Conservation (phyloP, 2,329 filamentous ascomycete species). For the Zarea fungicola region DNA sequence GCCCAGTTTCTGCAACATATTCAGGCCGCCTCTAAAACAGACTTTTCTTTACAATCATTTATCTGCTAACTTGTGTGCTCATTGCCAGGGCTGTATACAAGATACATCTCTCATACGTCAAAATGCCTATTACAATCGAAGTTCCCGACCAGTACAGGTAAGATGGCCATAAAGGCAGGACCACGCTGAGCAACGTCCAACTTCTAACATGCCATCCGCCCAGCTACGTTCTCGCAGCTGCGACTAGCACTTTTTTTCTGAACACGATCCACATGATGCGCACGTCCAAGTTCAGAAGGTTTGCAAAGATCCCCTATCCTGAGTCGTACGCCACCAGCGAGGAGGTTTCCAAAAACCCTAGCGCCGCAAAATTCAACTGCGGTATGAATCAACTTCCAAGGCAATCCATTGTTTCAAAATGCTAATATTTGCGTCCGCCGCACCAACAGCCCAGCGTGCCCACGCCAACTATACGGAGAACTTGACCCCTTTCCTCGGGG, state of each 20-base stretch:
- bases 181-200: neutral
- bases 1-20: too few species aligned
- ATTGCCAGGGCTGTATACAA: too few species aligned
- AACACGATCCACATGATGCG: conserved; percentile 47
- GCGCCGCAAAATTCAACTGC: conserved; percentile 58
- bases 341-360: conserved; percentile 47
- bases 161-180: conserved; percentile 16
- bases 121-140: conserved; percentile 39
- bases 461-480: conserved; percentile 46
- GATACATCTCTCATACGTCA: too few species aligned
- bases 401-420: neutral
- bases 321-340: conserved; percentile 51
- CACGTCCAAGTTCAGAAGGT: conserved; percentile 45
- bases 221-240: conserved; percentile 58
- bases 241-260: conserved; percentile 53
- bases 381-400: conserved; percentile 31
- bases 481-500: conserved; percentile 45
- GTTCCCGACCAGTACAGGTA: conserved; percentile 49
- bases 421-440: neutral
- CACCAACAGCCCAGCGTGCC: neutral
- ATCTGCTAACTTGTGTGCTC: too few species aligned
- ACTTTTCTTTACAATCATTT: conserved; percentile 8
- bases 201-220: neutral
- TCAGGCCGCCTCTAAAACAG: neutral
- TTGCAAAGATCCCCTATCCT: conserved; percentile 52